phyloP scores from a whole-genome alignment of 495 filamentous ascomycete species.

The Aspergillus bertholletiae region DNA sequence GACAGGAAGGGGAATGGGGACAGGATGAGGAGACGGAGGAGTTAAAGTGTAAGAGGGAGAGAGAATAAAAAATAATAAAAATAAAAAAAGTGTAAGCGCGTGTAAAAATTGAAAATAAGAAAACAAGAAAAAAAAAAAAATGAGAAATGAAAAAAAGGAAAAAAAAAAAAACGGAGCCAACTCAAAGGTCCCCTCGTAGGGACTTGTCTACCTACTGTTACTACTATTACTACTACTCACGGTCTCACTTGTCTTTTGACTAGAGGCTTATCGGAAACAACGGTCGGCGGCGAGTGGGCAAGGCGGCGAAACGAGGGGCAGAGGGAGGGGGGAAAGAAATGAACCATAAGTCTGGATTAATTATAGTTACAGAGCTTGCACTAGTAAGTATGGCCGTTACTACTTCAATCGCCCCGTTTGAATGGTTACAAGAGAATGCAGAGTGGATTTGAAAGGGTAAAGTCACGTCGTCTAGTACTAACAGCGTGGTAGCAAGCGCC shows the following conservation, averaged over 20 bases:
- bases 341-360: constrained; percentile 3
- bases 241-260: background rate
- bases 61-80: background rate
- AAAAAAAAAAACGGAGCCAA: background rate
- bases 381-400: too few relatives aligned
- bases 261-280: constrained; percentile 26
- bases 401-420: background rate
- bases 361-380: background rate
- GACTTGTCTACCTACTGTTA: too few relatives aligned
- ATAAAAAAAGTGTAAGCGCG: background rate
- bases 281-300: constrained; percentile 11
- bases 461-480: too few relatives aligned
- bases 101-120: background rate
- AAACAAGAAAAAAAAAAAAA: background rate
- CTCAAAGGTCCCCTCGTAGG: background rate
- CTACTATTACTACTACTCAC: too few relatives aligned
- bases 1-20: background rate
- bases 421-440: background rate
- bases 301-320: constrained; percentile 21
- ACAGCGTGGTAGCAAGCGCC: too few relatives aligned
- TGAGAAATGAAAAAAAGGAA: background rate
- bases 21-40: background rate
- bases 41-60: too few relatives aligned
- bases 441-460: background rate
- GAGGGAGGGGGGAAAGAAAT: constrained; percentile 3